Conservation (phyloP, 2,329 filamentous ascomycete species). For the Beauveria bassiana region DNA sequence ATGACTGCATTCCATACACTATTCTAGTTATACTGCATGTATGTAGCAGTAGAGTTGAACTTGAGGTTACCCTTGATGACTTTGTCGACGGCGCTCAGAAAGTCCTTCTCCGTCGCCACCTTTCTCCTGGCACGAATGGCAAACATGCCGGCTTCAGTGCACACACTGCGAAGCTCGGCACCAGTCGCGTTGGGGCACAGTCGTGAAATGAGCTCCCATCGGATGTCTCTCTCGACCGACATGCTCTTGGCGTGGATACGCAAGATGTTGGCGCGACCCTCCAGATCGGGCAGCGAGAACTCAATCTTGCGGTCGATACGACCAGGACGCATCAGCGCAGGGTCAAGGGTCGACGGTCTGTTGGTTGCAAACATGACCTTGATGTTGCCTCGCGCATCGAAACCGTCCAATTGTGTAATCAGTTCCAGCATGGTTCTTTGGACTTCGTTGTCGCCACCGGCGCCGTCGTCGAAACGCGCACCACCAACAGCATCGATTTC, state of each 20-base stretch:
- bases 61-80: conserved; percentile 99
- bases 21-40: conserved; percentile 95
- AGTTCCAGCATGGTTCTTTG: conserved; percentile 97
- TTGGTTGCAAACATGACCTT: conserved; percentile 99
- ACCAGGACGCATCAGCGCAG: conserved; percentile 92
- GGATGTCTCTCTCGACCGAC: conserved; percentile 97
- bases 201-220: conserved; percentile 97
- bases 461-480: conserved; percentile 92
- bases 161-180: conserved; percentile 91
- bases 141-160: conserved; percentile 98
- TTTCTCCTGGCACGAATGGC: conserved; percentile 91
- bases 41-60: conserved; percentile 97
- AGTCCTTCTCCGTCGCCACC: conserved; percentile 98
- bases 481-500: conserved; percentile 96
- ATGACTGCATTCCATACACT: conserved; percentile 19
- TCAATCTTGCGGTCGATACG: conserved; percentile 99
- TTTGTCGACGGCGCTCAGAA: conserved; percentile 95
- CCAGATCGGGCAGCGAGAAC: conserved; percentile 93
- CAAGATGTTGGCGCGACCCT: conserved; percentile 94
- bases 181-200: conserved; percentile 96
- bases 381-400: conserved; percentile 95
- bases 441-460: conserved; percentile 94
- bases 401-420: conserved; percentile 93
- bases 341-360: conserved; percentile 88
- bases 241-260: conserved; percentile 99